These are phyloP conservation scores for Sclerotinia nivalis DNA, from an alignment of 2,329 filamentous ascomycete genomes.

Conservation along the genomic window DNA sequence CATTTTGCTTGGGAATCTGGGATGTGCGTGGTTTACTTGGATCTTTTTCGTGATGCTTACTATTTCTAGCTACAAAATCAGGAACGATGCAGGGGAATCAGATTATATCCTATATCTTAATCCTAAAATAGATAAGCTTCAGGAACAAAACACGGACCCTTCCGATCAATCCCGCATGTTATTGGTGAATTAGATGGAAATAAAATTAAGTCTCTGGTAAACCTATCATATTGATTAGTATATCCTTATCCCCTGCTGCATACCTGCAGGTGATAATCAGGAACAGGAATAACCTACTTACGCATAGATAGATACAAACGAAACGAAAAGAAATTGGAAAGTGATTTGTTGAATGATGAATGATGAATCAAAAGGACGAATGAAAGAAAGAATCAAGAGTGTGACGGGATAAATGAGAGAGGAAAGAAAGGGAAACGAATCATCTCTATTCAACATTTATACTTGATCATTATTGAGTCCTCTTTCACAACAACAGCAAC, in stretches of 20 bases:
- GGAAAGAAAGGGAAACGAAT: not conserved
- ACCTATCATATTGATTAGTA: conserved; percentile 1
- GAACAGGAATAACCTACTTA: not conserved
- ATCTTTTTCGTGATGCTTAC: not conserved
- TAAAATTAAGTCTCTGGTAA: not conserved
- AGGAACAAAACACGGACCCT: not conserved
- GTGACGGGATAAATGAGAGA: not conserved
- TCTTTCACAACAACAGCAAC: not conserved
- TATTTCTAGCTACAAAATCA: not conserved
- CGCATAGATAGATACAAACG: not conserved
- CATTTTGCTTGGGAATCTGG: not conserved
- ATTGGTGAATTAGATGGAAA: not conserved
- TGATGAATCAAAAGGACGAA: not conserved
- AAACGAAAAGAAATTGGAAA: not conserved
- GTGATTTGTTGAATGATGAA: not conserved
- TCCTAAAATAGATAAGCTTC: not conserved
- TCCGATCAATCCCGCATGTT: not conserved
- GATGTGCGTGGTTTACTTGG: no score
- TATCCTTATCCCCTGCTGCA: not conserved
- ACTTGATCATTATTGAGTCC: no score
- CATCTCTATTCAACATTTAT: not conserved
- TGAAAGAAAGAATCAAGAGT: not conserved
- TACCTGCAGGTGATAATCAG: not conserved
- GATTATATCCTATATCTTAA: not conserved
- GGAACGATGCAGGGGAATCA: not conserved